phyloP scores from a whole-genome alignment of 495 filamentous ascomycete genomes.

The Ramalina intermedia region DNA sequence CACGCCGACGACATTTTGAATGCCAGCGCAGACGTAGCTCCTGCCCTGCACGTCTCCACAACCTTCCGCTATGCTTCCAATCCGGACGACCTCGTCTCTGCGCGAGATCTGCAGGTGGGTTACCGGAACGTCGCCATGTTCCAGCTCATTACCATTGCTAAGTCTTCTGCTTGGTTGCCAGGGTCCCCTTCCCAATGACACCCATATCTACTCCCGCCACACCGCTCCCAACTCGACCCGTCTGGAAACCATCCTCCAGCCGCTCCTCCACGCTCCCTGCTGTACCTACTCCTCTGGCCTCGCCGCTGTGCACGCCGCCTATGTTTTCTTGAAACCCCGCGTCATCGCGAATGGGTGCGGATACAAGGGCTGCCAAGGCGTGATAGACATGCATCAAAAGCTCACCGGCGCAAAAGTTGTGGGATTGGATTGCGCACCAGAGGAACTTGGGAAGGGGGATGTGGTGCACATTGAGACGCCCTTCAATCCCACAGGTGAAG shows the following conservation, averaged over 20 bases:
- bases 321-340: conserved; percentile 63
- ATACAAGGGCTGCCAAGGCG: conserved; percentile 89
- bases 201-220: conserved; percentile 67
- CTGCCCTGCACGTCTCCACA: conserved; percentile 73
- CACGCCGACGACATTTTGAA: conserved; percentile 77
- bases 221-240: conserved; percentile 61
- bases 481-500: conserved; percentile 74
- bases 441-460: conserved; percentile 54
- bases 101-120: conserved; percentile 20
- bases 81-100: conserved; percentile 43
- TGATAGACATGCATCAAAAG: conserved; percentile 53
- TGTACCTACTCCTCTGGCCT: conserved; percentile 76
- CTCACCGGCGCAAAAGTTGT: conserved; percentile 57
- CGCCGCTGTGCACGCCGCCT: conserved; percentile 69
- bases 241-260: conserved; percentile 67
- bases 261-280: conserved; percentile 51
- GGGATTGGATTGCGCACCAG: conserved; percentile 41
- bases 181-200: conserved; percentile 2
- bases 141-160: not conserved
- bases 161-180: not conserved
- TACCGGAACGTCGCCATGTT: not conserved
- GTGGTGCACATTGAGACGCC: conserved; percentile 87
- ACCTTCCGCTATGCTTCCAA: conserved; percentile 69
- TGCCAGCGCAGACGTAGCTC: conserved; percentile 59
- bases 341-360: conserved; percentile 65